These are phyloP conservation scores for Aspergillus candidus DNA, from an alignment of 2,329 filamentous ascomycete species.

Conservation along the genomic window DNA sequence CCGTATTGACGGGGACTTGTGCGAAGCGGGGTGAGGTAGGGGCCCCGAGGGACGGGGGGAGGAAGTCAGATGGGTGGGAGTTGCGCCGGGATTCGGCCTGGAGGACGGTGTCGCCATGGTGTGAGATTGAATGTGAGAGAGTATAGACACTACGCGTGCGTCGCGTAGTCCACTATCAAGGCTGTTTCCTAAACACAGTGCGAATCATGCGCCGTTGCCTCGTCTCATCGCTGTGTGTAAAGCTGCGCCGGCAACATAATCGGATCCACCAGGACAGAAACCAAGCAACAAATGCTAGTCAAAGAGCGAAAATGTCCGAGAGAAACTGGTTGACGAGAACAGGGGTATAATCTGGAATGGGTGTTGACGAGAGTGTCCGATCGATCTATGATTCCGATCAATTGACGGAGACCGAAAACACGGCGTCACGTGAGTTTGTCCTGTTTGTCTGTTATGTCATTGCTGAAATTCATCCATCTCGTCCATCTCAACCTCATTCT, in stretches of 20 bases:
- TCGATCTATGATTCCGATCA: too few species aligned
- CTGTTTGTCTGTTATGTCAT: slow-evolving; percentile 17
- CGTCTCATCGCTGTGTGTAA: too few species aligned
- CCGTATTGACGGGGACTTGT: slow-evolving; percentile 42
- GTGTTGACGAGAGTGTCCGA: too few species aligned
- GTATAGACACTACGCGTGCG: too few species aligned
- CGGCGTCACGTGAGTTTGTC: slow-evolving; percentile 27
- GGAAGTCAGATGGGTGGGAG: slow-evolving; percentile 40
- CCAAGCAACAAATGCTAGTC: too few species aligned
- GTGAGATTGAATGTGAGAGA: neutral
- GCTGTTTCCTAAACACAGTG: too few species aligned
- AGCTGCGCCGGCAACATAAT: too few species aligned
- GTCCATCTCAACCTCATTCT: slow-evolving; percentile 9
- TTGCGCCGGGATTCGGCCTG: slow-evolving; percentile 37
- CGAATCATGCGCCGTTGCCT: too few species aligned
- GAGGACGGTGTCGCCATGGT: slow-evolving; percentile 43
- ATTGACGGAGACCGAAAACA: slow-evolving; percentile 8
- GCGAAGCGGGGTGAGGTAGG: slow-evolving; percentile 36
- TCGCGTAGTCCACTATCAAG: neutral
- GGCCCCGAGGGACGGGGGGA: slow-evolving; percentile 39
- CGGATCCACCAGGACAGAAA: too few species aligned
- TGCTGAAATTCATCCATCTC: neutral
- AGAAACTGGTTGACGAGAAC: too few species aligned
- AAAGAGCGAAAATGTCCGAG: too few species aligned
- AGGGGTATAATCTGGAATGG: too few species aligned